These are phyloP conservation scores for Psidium guajava DNA, from an alignment of 345 rosid genomes.

Conservation along the genomic window DNA sequence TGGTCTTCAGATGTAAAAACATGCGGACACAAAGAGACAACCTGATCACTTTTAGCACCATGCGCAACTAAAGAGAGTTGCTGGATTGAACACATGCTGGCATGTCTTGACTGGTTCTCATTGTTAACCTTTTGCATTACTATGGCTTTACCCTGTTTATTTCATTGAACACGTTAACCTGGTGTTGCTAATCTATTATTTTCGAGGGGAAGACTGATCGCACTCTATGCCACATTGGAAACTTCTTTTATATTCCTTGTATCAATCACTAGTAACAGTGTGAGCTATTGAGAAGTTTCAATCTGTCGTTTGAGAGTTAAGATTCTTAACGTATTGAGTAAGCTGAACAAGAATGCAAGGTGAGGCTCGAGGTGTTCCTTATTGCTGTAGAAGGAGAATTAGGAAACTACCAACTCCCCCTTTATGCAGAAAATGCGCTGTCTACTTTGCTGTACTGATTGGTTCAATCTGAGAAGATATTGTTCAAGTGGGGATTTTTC, in stretches of 20 bases:
- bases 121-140: background rate
- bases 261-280: background rate
- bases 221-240: background rate
- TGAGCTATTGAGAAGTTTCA: background rate
- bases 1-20: background rate
- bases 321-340: background rate
- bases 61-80: background rate
- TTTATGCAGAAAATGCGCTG: background rate
- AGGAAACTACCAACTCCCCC: background rate
- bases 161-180: background rate
- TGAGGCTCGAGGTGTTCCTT: background rate
- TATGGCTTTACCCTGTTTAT: background rate
- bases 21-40: background rate
- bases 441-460: background rate
- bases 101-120: background rate
- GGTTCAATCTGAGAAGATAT: background rate
- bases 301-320: background rate
- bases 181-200: background rate
- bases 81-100: background rate
- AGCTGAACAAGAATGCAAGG: background rate
- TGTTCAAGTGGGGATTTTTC: background rate
- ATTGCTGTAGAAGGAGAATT: background rate
- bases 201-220: background rate
- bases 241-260: background rate
- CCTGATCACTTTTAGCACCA: background rate